A percentile compares a stretch with the other conserved stretches of the same genome.
phyloP scores from a whole-genome alignment of 768 basidiomycete genomes.

The Crepidotus variabilis region DNA sequence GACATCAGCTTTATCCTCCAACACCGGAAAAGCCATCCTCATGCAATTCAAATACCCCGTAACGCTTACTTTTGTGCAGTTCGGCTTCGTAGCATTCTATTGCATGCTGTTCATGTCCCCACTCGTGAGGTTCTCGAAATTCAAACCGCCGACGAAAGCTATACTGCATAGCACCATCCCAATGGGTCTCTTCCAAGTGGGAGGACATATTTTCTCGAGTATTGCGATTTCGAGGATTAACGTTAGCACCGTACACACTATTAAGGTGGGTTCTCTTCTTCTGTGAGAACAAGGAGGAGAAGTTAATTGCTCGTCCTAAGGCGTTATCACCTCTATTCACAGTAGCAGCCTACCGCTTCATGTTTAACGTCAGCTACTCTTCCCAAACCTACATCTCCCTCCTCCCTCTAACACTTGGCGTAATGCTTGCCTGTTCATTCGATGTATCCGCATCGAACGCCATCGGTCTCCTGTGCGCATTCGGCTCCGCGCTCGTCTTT shows the following conservation, averaged over 20 bases:
- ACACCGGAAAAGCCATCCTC: conserved; percentile 94
- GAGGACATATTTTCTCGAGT: conserved; percentile 96
- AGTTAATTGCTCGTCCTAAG: no score
- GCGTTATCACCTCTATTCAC: conserved; percentile 97
- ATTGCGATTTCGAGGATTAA: conserved; percentile 96
- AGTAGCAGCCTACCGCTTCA: conserved; percentile 88
- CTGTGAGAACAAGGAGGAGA: neutral
- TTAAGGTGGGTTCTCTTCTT: conserved; percentile 67
- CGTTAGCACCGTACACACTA: conserved; percentile 97
- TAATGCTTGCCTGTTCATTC: conserved; percentile 96
- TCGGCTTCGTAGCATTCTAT: conserved; percentile 88
- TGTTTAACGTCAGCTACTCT: conserved; percentile 94
- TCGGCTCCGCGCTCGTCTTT: conserved; percentile 95
- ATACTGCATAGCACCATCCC: conserved; percentile 82
- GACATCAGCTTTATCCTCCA: conserved; percentile 89
- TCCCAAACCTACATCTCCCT: conserved; percentile 88
- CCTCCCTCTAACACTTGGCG: conserved; percentile 91
- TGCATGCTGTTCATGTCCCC: conserved; percentile 85
- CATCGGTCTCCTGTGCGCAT: conserved; percentile 88
- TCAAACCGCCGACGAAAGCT: conserved; percentile 67
- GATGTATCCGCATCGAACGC: conserved; percentile 86
- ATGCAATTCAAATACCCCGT: conserved; percentile 92
- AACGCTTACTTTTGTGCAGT: conserved; percentile 96
- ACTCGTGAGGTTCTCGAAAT: conserved; percentile 54
- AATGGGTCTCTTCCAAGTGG: conserved; percentile 98